Evolutionary conservation across 192 early-diverging fungal genomes (phyloP).

Genomic region (Gryganskiella cystojenkinii): DNA sequence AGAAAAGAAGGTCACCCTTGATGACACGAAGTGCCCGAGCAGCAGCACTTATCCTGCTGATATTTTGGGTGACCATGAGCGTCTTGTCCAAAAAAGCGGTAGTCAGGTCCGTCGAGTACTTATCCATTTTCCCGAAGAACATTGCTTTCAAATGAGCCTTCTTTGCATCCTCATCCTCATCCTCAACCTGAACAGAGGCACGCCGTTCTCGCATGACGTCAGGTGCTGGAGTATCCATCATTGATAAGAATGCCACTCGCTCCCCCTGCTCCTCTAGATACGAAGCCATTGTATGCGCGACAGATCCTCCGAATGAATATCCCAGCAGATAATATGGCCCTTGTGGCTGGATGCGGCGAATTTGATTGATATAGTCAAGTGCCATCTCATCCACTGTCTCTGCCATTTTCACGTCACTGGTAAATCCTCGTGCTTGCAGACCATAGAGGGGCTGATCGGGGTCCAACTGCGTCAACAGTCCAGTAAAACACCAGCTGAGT

Average conservation of each 20-base stretch:
- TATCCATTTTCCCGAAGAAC: background rate
- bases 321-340: slow-evolving; percentile 16
- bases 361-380: slow-evolving; percentile 14
- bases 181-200: too few species aligned
- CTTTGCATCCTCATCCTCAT: background rate
- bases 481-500: slow-evolving; percentile 15
- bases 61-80: background rate
- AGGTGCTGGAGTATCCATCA: slow-evolving; percentile 12
- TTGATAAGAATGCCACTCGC: background rate
- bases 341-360: slow-evolving; percentile 13
- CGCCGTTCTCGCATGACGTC: background rate
- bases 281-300: slow-evolving; percentile 7
- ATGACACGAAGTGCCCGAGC: background rate
- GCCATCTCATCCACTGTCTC: slow-evolving; percentile 13
- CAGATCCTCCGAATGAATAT: slow-evolving; percentile 12
- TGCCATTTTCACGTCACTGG: background rate
- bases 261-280: slow-evolving; percentile 10
- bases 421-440: slow-evolving; percentile 26
- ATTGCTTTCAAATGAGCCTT: background rate
- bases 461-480: slow-evolving; percentile 10
- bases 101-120: slow-evolving; percentile 2
- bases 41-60: too few species aligned
- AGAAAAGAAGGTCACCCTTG: background rate
- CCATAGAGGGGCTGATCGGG: slow-evolving; percentile 34
- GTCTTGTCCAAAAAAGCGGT: slow-evolving; percentile 7